A percentile compares a stretch with the other conserved stretches of the same genome.
phyloP scores from a whole-genome alignment of 192 early-diverging fungal species.

The Coemansia sp. region DNA sequence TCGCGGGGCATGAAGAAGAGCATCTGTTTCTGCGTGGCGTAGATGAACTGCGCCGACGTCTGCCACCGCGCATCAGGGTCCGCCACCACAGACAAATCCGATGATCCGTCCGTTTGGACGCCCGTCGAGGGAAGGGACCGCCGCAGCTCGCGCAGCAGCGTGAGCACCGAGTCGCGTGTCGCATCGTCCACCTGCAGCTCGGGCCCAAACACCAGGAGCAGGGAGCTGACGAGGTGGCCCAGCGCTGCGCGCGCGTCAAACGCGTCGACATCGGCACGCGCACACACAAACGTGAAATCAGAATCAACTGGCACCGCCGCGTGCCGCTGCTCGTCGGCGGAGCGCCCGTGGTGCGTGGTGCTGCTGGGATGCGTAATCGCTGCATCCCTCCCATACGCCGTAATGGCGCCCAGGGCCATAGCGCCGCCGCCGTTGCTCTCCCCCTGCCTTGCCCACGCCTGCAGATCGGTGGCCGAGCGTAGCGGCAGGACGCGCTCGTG shows the following conservation, averaged over 20 bases:
- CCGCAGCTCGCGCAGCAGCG: slow-evolving; percentile 76
- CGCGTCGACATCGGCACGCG: slow-evolving; percentile 59
- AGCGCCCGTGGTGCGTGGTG: slow-evolving; percentile 28
- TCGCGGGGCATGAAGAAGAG: slow-evolving; percentile 27
- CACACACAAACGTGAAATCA: slow-evolving; percentile 42
- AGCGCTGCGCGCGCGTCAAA: slow-evolving; percentile 61
- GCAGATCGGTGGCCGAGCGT: not conserved
- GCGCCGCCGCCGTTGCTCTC: slow-evolving; percentile 13
- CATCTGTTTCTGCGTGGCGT: slow-evolving; percentile 40
- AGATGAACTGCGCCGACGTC: slow-evolving; percentile 25
- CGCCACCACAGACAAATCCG: slow-evolving; percentile 2
- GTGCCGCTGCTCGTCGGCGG: slow-evolving; percentile 14
- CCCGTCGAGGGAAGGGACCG: slow-evolving; percentile 55
- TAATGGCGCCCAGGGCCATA: slow-evolving; percentile 61
- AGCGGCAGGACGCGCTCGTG: slow-evolving; percentile 20
- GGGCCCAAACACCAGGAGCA: slow-evolving; percentile 89
- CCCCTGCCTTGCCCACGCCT: not conserved
- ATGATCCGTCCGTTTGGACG: not conserved
- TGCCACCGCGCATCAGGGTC: slow-evolving; percentile 48
- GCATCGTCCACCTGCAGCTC: slow-evolving; percentile 73
- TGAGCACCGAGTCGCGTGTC: slow-evolving; percentile 77
- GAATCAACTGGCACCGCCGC: not conserved
- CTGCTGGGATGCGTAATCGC: slow-evolving; percentile 58
- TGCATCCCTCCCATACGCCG: slow-evolving; percentile 61
- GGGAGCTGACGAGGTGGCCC: slow-evolving; percentile 84